Conservation (phyloP, 1,284 basidiomycete genomes). For the Entoloma clypeatum region DNA sequence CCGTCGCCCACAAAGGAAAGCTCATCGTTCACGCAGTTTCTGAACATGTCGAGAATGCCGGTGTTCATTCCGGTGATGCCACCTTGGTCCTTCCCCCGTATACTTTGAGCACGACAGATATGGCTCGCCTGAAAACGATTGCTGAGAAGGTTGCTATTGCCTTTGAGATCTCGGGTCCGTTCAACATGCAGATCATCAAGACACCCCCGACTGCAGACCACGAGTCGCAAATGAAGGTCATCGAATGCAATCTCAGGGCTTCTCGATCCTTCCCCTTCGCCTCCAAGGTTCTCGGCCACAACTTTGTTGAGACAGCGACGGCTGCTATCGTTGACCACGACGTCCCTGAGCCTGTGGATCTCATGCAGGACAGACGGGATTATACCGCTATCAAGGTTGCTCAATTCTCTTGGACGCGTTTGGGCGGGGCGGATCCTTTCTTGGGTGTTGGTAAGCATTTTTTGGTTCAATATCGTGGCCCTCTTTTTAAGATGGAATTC, state of each 20-base stretch:
- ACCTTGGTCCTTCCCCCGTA: slow-evolving; percentile 97
- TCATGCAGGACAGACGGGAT: slow-evolving; percentile 88
- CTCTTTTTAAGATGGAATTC: background rate
- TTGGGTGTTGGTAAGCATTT: slow-evolving; percentile 81
- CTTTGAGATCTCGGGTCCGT: slow-evolving; percentile 96
- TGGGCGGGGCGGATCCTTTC: slow-evolving; percentile 95
- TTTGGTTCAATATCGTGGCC: background rate
- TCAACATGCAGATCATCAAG: slow-evolving; percentile 99
- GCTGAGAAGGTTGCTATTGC: slow-evolving; percentile 94
- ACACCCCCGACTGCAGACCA: slow-evolving; percentile 62
- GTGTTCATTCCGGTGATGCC: slow-evolving; percentile 98
- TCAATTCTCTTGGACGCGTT: slow-evolving; percentile 97
- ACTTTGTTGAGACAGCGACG: slow-evolving; percentile 96
- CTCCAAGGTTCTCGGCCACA: slow-evolving; percentile 94
- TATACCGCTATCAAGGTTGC: slow-evolving; percentile 98
- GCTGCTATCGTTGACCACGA: slow-evolving; percentile 87
- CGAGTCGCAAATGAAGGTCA: slow-evolving; percentile 86
- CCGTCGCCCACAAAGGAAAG: slow-evolving; percentile 91
- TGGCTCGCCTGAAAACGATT: slow-evolving; percentile 87
- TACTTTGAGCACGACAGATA: slow-evolving; percentile 73
- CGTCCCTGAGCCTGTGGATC: slow-evolving; percentile 90
- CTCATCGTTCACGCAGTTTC: slow-evolving; percentile 97
- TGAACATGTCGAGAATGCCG: slow-evolving; percentile 98
- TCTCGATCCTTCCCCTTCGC: slow-evolving; percentile 99
- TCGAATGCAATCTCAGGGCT: slow-evolving; percentile 98